Conservation (phyloP, 306 rosid species). For the Elaeagnus macrophylla region DNA sequence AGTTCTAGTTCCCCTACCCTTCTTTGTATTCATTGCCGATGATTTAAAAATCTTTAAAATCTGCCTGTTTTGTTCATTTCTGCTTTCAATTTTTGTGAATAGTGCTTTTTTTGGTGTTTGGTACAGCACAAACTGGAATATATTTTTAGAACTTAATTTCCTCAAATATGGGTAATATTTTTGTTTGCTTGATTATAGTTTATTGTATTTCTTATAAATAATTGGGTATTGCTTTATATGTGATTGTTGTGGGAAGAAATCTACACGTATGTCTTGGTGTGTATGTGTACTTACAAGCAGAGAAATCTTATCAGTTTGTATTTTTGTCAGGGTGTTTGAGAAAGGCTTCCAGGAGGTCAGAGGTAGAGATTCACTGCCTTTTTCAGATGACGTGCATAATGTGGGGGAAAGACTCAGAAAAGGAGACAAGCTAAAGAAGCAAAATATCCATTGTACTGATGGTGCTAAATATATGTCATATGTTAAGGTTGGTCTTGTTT, state of each 20-base stretch:
- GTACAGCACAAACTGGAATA: not conserved
- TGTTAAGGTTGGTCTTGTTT: constrained; percentile 63
- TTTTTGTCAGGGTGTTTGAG: constrained; percentile 41
- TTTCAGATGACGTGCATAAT: constrained; percentile 35
- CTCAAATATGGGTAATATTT: not conserved
- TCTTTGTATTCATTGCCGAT: too few species aligned
- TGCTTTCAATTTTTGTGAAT: too few species aligned
- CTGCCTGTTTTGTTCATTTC: too few species aligned
- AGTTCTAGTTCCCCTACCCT: too few species aligned
- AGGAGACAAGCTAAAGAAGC: constrained; percentile 51
- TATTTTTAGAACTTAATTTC: not conserved
- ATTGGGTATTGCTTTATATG: not conserved
- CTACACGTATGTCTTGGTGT: not conserved
- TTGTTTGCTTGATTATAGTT: not conserved
- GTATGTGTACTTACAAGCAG: not conserved
- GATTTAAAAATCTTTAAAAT: too few species aligned
- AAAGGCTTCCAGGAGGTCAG: constrained; percentile 42
- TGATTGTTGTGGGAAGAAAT: not conserved
- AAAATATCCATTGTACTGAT: constrained; percentile 38
- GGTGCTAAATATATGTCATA: constrained; percentile 87
- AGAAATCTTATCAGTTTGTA: constrained; percentile 22
- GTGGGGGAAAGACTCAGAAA: constrained; percentile 33
- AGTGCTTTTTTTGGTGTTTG: too few species aligned
- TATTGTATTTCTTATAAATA: constrained; percentile 3
- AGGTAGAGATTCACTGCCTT: constrained; percentile 31